Base-by-base conservation (phyloP, 1,139 yeast genomes). In the Diutina ranongensis region DNA sequence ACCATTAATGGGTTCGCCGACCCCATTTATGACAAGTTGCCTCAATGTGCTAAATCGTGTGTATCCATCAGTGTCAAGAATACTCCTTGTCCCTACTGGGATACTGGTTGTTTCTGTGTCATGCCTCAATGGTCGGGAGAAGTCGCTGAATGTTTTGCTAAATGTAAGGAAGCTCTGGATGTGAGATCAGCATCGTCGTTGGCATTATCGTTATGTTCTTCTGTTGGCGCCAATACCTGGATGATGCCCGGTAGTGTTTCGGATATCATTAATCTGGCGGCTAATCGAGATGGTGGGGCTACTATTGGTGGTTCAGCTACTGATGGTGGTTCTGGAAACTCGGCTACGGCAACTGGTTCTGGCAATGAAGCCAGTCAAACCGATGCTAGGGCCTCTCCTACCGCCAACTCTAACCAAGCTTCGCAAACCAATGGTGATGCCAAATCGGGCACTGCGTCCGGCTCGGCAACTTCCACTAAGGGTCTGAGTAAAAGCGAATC, bases 191-290 rank as follows among this genome's bases (percentile, higher is more conserved):
- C 59, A 45, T 54, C 60, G 42, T 55, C 60, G 35, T 58, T 67
- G 51, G 77, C 76, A 25, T 55, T 55, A 15, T 68, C 75, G 8
- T 51, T 70, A 45, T 72, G 78, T 54, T 52, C 59, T 40, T 52
- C 53, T 18, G 76, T 65, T 40, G 77, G 77, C 46, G 78, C 71
- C 19, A 63, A 64, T 48, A 56, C 67, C 34, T 70, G 73, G 74
- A 62, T 65, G 62, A 63, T 71, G 60, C 73, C 73, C 10, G 67
- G 64, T n/a, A 57, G 68, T 4, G 62, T 67, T 44, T 59, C 69
- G 12, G 41, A 44, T 12, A 4, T 38, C 10, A 22, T 40, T 9
- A 15, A 16, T 13, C 22, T 33, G 44, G 44, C 46, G 12, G 36
- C 45, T n/a, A 28, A 31, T 7, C 8, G 35, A 13, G 35, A 18